Base-by-base conservation (phyloP, 1,139 yeast genomes). In the Blastobotrys malaysiensis region DNA sequence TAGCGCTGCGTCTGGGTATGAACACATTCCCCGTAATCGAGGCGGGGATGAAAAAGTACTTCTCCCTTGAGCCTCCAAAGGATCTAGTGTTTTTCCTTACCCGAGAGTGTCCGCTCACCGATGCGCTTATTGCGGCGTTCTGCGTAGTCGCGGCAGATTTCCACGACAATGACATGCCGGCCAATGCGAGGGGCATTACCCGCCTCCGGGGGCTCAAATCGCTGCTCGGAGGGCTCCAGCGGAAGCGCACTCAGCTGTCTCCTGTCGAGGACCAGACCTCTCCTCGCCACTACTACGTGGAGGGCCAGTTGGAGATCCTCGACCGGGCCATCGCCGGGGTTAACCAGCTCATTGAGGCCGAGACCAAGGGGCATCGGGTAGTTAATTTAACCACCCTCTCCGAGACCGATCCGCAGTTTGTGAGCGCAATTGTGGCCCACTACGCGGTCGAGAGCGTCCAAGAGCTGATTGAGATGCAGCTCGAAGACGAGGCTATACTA, bases 1-100 rank as follows among this genome's bases (percentile, higher is more conserved):
- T 86, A 0, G 82, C 86, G 0, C 71, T 82, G 52, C 79, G 76
- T 61, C 55, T 61, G 14, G 52, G 54, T 6, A 45, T 46, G 19
- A 48, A 36, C 36, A 50, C 48, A 19, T 53, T 48, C 9, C 31
- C 9, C 18, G 39, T 49, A 46, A 39, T 46, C 31, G 49, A 47
- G 31, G 49, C 27, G 11, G 53, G 39, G 7, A 31, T 31, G 39
- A 31, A 11, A 16, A 31, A 14, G 3, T n/a, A 31, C n/a, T 31
- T 31, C 39, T 31, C 53, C 7, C 47, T 43, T 6, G 52, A 52
- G 24, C 44, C 56, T 5, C 59, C 62, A 4, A 51, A 54, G 14
- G 53, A 58, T 20, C 55, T 54, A 1, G 52, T 62, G 6, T 65
- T 61, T 49, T 55, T 59, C 53, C 52, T 66, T 9, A 50, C 66